phyloP scores from a whole-genome alignment of 257 asterid species.

The Capsicum chinense region DNA sequence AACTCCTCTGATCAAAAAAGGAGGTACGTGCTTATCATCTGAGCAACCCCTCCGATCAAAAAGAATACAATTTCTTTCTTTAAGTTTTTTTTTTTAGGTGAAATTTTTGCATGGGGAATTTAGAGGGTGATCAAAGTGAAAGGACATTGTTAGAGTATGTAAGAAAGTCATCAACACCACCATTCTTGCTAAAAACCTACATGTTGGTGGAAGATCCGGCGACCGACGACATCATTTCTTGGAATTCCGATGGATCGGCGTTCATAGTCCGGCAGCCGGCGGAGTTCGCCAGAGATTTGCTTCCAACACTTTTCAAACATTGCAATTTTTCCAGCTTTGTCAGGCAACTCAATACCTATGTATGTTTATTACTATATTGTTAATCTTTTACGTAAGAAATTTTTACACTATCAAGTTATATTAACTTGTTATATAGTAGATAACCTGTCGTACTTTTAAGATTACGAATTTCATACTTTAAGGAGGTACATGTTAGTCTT shows the following conservation, averaged over 20 bases:
- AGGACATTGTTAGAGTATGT: slow-evolving; percentile 62
- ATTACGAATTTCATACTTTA: too few species aligned
- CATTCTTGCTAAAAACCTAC: slow-evolving; percentile 84
- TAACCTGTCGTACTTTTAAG: not conserved
- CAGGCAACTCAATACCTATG: slow-evolving; percentile 92
- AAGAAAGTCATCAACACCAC: slow-evolving; percentile 72
- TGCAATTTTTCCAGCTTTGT: slow-evolving; percentile 98
- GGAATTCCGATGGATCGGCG: slow-evolving; percentile 83
- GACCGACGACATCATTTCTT: slow-evolving; percentile 76
- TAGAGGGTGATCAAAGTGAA: not conserved
- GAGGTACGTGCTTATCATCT: not conserved
- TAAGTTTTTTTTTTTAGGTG: too few species aligned
- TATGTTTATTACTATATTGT: slow-evolving; percentile 37
- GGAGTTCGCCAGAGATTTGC: slow-evolving; percentile 83
- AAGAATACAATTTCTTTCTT: too few species aligned
- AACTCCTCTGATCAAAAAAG: too few species aligned
- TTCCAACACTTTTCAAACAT: slow-evolving; percentile 85
- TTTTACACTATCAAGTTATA: not conserved
- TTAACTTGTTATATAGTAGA: too few species aligned
- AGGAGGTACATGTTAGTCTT: not conserved
- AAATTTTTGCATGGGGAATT: not conserved
- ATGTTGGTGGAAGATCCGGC: slow-evolving; percentile 89
- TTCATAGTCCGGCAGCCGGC: slow-evolving; percentile 95
- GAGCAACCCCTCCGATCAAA: not conserved
- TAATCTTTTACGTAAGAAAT: not conserved